phyloP scores from a whole-genome alignment of 768 basidiomycete species.

The Russula emetica region DNA sequence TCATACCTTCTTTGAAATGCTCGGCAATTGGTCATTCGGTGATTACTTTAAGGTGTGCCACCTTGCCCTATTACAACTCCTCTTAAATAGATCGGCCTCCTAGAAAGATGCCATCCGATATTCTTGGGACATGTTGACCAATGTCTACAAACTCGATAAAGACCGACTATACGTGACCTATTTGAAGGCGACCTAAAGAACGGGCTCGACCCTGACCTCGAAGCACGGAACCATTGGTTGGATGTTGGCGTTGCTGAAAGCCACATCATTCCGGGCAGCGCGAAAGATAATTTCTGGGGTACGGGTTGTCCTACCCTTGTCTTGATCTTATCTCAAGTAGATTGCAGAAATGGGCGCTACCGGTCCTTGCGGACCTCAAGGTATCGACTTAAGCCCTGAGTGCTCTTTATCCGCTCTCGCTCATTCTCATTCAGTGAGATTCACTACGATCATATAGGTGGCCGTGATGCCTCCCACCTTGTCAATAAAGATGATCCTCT shows the following conservation, averaged over 20 bases:
- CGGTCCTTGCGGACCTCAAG: conserved; percentile 98
- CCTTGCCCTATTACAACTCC: neutral
- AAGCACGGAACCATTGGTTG: conserved; percentile 84
- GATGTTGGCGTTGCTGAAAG: conserved; percentile 84
- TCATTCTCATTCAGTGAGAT: conserved; percentile 60
- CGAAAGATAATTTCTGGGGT: conserved; percentile 99
- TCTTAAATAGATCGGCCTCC: conserved; percentile 6
- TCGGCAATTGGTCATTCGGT: conserved; percentile 99
- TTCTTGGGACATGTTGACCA: conserved; percentile 93
- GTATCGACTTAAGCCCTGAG: conserved; percentile 36
- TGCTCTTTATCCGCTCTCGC: neutral
- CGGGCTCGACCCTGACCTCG: conserved; percentile 81
- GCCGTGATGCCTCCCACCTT: conserved; percentile 86
- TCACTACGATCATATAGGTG: conserved; percentile 96
- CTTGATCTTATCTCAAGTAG: conserved; percentile 4
- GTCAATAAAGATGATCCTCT: conserved; percentile 97
- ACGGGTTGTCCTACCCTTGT: conserved; percentile 31
- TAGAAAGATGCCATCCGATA: conserved; percentile 90
- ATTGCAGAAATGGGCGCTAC: conserved; percentile 94
- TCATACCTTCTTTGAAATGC: conserved; percentile 98
- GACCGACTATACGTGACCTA: conserved; percentile 96
- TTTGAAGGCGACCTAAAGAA: conserved; percentile 87
- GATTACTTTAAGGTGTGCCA: conserved; percentile 92
- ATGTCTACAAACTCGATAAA: conserved; percentile 80
- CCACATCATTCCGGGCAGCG: conserved; percentile 89